Evolutionary conservation across 2,329 filamentous ascomycete species (phyloP).

Genomic region (Neurospora sp.): DNA sequence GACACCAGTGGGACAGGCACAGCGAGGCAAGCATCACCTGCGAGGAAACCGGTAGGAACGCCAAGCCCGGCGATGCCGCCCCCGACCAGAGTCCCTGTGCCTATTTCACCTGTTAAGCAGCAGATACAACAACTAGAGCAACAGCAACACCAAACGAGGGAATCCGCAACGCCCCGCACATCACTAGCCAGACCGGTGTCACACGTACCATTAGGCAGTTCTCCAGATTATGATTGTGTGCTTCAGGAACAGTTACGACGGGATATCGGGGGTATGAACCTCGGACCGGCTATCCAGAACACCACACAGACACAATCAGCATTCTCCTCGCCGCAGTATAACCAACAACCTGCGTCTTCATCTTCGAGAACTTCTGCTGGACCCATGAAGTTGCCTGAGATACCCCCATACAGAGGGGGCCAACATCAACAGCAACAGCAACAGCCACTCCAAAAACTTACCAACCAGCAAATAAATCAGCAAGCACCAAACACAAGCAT

Average conservation of each 20-base stretch:
- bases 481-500: background rate
- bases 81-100: conserved; percentile 51
- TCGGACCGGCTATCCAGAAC: conserved; percentile 29
- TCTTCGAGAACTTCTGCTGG: background rate
- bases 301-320: background rate
- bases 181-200: conserved; percentile 37
- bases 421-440: conserved; percentile 1
- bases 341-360: background rate
- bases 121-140: conserved; percentile 13
- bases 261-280: conserved; percentile 49
- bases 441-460: conserved; percentile 2
- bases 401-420: conserved; percentile 5
- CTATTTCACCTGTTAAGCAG: conserved; percentile 46
- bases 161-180: conserved; percentile 36
- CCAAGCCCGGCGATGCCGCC: conserved; percentile 40
- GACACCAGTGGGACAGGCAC: conserved; percentile 36
- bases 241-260: conserved; percentile 54
- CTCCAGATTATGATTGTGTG: conserved; percentile 50
- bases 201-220: conserved; percentile 36
- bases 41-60: conserved; percentile 41
- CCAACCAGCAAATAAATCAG: conserved; percentile 1
- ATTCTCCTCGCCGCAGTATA: background rate
- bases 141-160: conserved; percentile 4
- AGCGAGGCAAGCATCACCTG: conserved; percentile 50
- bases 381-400: conserved; percentile 5